Evolutionary conservation across 257 asterid species (phyloP).

Genomic region (Cruciata laevipes): DNA sequence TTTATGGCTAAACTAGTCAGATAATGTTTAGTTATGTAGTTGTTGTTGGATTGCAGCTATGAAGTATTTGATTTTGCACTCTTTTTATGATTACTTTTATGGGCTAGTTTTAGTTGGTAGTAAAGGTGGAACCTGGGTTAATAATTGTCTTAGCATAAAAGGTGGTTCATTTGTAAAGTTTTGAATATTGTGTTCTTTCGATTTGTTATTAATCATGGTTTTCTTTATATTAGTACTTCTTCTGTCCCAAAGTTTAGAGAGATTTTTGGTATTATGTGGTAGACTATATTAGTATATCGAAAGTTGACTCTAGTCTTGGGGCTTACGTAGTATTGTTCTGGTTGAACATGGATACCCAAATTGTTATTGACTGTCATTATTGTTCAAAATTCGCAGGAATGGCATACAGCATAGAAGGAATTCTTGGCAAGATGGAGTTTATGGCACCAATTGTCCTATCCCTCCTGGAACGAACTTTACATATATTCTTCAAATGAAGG

Average conservation of each 20-base stretch:
- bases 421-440: slow-evolving; percentile 48
- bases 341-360: not conserved
- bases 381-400: slow-evolving; percentile 21
- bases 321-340: no score
- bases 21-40: not conserved
- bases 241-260: not conserved
- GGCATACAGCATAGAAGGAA: slow-evolving; percentile 42
- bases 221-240: not conserved
- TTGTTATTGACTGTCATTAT: not conserved
- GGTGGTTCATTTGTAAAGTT: not conserved
- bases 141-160: not conserved
- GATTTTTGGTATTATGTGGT: not conserved
- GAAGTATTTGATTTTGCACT: no score
- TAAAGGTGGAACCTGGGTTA: not conserved
- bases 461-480: slow-evolving; percentile 46
- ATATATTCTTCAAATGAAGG: slow-evolving; percentile 36
- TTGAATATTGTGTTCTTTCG: not conserved
- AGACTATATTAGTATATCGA: no score
- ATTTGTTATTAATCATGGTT: no score
- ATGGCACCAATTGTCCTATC: slow-evolving; percentile 44
- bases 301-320: no score
- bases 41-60: not conserved
- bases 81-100: no score
- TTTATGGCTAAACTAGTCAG: not conserved
- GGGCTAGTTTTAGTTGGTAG: not conserved